A percentile compares a stretch with the other conserved stretches of the same genome.
phyloP scores from a whole-genome alignment of 2,329 filamentous ascomycete genomes.

The Lecanicillium sp. region DNA sequence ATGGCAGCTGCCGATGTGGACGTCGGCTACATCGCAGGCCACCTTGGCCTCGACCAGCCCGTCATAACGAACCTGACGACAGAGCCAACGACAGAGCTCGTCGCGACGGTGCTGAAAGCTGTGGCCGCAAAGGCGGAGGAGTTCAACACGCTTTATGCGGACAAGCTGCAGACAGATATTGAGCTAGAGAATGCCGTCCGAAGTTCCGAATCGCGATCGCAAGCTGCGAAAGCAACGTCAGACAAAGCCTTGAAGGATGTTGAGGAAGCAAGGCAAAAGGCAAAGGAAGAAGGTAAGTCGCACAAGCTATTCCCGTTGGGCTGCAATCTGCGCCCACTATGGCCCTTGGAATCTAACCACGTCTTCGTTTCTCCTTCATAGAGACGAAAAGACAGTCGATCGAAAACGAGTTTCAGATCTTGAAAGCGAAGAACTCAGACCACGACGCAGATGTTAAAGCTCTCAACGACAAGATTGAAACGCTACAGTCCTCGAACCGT shows the following conservation, averaged over 20 bases:
- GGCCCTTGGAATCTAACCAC: slow-evolving; percentile 9
- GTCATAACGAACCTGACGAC: slow-evolving; percentile 53
- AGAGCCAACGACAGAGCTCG: slow-evolving; percentile 68
- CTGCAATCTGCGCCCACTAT: slow-evolving; percentile 4
- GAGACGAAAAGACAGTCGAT: slow-evolving; percentile 68
- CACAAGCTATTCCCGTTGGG: background rate
- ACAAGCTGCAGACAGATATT: slow-evolving; percentile 84
- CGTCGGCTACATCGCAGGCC: slow-evolving; percentile 63
- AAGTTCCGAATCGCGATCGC: slow-evolving; percentile 72
- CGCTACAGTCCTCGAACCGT: slow-evolving; percentile 84
- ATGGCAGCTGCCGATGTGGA: slow-evolving; percentile 49
- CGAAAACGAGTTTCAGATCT: slow-evolving; percentile 71
- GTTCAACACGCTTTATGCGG: slow-evolving; percentile 70
- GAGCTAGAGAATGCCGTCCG: slow-evolving; percentile 88
- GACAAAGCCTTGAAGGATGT: slow-evolving; percentile 80
- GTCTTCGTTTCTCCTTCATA: slow-evolving; percentile 32
- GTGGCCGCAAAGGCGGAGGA: slow-evolving; percentile 75
- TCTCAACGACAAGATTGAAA: slow-evolving; percentile 73
- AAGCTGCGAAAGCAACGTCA: slow-evolving; percentile 70
- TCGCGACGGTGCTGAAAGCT: slow-evolving; percentile 64
- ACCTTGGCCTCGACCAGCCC: slow-evolving; percentile 59
- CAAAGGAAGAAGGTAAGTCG: slow-evolving; percentile 69
- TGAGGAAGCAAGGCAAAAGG: slow-evolving; percentile 69
- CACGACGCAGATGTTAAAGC: slow-evolving; percentile 68
- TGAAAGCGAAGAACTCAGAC: slow-evolving; percentile 67